Conservation (phyloP, 1,139 yeast species). For the Suzukiozyma palmioleophila region DNA sequence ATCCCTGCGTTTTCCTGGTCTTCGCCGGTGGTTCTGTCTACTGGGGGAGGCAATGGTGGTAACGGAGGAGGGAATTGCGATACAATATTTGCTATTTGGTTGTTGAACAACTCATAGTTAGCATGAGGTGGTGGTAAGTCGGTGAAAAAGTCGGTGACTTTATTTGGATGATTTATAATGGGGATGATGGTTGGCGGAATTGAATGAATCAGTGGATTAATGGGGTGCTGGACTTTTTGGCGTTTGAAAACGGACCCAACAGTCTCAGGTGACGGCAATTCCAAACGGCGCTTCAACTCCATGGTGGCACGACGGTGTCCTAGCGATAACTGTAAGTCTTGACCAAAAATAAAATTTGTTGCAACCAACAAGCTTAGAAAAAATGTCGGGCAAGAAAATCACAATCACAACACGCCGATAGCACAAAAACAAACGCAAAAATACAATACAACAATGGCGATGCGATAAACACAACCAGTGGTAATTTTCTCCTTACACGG, state of each 20-base stretch:
- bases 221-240: neutral
- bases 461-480: too few species aligned
- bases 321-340: too few species aligned
- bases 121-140: conserved; percentile 17
- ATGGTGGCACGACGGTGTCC: neutral
- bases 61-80: conserved; percentile 40
- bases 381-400: too few species aligned
- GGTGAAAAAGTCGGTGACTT: conserved; percentile 30
- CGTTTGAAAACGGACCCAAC: conserved; percentile 1
- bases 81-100: conserved; percentile 25
- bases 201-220: conserved; percentile 19
- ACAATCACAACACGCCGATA: too few species aligned
- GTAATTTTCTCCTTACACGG: too few species aligned
- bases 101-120: conserved; percentile 14
- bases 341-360: neutral
- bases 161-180: conserved; percentile 29
- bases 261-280: conserved; percentile 2
- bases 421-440: too few species aligned
- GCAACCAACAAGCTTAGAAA: neutral
- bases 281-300: conserved; percentile 4
- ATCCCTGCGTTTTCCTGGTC: conserved; percentile 23
- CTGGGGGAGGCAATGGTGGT: conserved; percentile 25
- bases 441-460: too few species aligned
- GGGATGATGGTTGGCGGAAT: conserved; percentile 40
- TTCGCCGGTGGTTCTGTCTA: conserved; percentile 6